phyloP scores from a whole-genome alignment of 805 yeast genomes.

The Yarrowia osloensis region DNA sequence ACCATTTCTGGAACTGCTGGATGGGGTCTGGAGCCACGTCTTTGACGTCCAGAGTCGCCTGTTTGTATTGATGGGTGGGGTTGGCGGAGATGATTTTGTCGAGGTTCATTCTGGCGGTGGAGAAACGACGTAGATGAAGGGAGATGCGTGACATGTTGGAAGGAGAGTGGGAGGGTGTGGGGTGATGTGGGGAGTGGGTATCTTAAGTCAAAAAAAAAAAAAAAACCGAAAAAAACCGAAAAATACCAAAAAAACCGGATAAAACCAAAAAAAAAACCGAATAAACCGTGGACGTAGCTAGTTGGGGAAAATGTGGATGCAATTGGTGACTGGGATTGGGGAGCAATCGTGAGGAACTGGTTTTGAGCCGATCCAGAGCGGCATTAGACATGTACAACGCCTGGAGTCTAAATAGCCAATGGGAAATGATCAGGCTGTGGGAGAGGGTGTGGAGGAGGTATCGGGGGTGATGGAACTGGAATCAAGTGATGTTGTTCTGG shows the following conservation, averaged over 20 bases:
- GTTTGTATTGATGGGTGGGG: conserved; percentile 82
- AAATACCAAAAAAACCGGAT: no score
- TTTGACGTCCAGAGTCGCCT: conserved; percentile 56
- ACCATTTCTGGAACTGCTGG: conserved; percentile 82
- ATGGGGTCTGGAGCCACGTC: conserved; percentile 65
- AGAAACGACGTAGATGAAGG: neutral
- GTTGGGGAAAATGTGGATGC: no score
- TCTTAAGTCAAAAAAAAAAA: no score
- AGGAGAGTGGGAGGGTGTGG: neutral
- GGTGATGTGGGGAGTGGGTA: neutral
- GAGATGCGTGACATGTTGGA: neutral
- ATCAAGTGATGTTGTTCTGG: no score
- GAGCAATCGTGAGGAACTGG: no score
- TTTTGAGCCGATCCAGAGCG: neutral
- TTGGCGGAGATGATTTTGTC: conserved; percentile 61
- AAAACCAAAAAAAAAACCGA: no score
- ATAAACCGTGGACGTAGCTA: neutral
- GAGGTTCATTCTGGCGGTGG: conserved; percentile 2
- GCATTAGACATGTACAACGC: neutral
- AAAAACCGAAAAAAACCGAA: no score
- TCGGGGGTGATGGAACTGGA: no score
- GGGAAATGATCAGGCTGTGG: neutral
- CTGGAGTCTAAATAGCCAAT: neutral
- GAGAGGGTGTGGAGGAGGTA: no score
- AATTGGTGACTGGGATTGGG: no score